Conservation (phyloP, 768 basidiomycete species). For the Phanerochaete sordida region DNA sequence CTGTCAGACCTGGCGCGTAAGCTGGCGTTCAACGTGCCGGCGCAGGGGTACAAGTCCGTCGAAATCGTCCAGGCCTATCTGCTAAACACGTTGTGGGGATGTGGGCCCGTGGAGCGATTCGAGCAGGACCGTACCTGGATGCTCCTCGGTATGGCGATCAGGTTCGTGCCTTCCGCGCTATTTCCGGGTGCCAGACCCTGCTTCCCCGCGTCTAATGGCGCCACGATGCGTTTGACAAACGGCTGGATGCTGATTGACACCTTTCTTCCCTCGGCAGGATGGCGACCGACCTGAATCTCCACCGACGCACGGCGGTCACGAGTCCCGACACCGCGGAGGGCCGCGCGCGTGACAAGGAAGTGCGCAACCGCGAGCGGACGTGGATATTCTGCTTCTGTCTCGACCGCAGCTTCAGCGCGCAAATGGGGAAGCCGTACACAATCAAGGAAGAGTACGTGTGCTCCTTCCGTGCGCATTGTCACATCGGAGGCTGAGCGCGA, state of each 20-base stretch:
- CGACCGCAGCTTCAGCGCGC: constrained; percentile 88
- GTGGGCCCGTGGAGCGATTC: constrained; percentile 92
- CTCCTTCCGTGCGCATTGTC: neutral
- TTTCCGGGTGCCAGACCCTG: neutral
- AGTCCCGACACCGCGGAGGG: constrained; percentile 76
- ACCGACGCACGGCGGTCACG: constrained; percentile 70
- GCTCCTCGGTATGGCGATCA: constrained; percentile 80
- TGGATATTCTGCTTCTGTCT: constrained; percentile 89
- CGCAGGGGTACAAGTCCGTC: constrained; percentile 85
- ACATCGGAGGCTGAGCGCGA: constrained; percentile 8
- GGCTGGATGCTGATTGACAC: neutral
- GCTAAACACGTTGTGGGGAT: constrained; percentile 84
- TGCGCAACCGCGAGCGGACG: constrained; percentile 91
- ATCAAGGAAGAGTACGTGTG: constrained; percentile 86
- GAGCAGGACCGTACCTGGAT: constrained; percentile 97
- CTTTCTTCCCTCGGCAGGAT: constrained; percentile 47
- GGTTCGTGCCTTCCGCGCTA: constrained; percentile 39
- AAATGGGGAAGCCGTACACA: constrained; percentile 95
- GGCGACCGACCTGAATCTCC: constrained; percentile 94
- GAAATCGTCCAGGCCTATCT: constrained; percentile 96
- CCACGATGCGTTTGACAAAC: constrained; percentile 13
- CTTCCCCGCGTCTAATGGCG: constrained; percentile 8
- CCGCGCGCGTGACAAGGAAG: constrained; percentile 73
- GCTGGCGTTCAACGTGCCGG: constrained; percentile 84
- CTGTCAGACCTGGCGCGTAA: constrained; percentile 82